Base-by-base conservation (phyloP, 2,329 filamentous ascomycete genomes). In the Capronia epimyces region DNA sequence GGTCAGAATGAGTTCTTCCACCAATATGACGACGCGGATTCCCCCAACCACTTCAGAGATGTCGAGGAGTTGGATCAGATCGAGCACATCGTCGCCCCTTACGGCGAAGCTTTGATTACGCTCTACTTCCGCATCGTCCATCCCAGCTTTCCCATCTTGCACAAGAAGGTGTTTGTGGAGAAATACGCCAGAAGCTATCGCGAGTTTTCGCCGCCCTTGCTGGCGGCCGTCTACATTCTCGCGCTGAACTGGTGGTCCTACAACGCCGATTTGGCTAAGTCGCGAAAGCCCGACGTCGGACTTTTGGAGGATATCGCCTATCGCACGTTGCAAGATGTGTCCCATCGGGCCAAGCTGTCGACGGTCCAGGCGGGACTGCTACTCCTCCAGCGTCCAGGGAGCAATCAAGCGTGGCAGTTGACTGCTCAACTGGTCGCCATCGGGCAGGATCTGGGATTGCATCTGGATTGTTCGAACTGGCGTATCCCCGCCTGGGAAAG, bases 171-270 rank as follows among this genome's bases (percentile, higher is more conserved):
- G 49, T 91, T 91, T 60, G 73, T 87, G 56, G 85, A 90, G 66
- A 86, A 87, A 63, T 88, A 90, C 70, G 80, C 82, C 43, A 79
- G 82, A 60, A 83, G 82, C 36, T 81, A 87, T 61, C 79, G 80
- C 47, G 83, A 87, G 59, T 87, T 91, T 63, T 84, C 86, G 12
- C 86, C 88, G 1, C 80, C 86, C 9, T 72, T 93, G 21, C 75
- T 94, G 13, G 87, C 86, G 25, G 86, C 86, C 46, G 83, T 94
- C n/a, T 75, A 95, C 63, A 81, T 95, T 20, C 73, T 95, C 20
- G 87, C 89, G 7, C 79, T 94, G 63, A 89, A 91, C 66, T 95
- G 89, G 83, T 93, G 89, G 83, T 82, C 88, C 61, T 93, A 67
- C 21, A 69, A 73, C 49, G 52, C 58, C 1, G 59, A 63, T 43